These are phyloP conservation scores for Melastoma candidum DNA, from an alignment of 441 rosid species.

Conservation along the genomic window DNA sequence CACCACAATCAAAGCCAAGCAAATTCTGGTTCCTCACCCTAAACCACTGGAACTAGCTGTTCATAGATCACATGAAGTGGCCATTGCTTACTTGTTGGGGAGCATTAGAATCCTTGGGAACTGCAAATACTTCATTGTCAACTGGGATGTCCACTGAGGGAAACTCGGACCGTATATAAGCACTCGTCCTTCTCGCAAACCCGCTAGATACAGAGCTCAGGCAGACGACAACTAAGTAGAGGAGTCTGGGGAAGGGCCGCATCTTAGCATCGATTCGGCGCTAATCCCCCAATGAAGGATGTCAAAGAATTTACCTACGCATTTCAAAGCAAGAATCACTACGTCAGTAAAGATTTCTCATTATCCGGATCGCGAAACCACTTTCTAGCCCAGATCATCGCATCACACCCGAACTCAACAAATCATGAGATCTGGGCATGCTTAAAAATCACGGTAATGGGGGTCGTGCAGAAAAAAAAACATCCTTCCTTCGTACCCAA, in stretches of 20 bases:
- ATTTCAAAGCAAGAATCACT: too few relatives aligned
- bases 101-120: constrained; percentile 56
- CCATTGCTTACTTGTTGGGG: constrained; percentile 45
- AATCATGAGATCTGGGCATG: too few relatives aligned
- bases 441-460: too few relatives aligned
- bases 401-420: too few relatives aligned
- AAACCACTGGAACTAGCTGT: neutral
- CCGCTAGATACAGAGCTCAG: constrained; percentile 26
- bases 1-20: constrained; percentile 5
- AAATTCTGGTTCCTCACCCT: neutral
- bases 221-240: constrained; percentile 25
- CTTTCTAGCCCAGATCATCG: too few relatives aligned
- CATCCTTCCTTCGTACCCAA: too few relatives aligned
- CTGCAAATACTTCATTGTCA: constrained; percentile 40
- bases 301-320: too few relatives aligned
- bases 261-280: constrained; percentile 19
- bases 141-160: constrained; percentile 60
- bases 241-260: constrained; percentile 20
- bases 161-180: constrained; percentile 45
- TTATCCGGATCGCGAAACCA: too few relatives aligned
- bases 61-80: neutral
- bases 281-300: neutral
- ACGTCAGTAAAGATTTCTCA: too few relatives aligned
- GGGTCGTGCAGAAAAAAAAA: too few relatives aligned
- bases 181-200: constrained; percentile 42